These are phyloP conservation scores for Flaveria trinervia DNA, from an alignment of 129 eudicot species.

Conservation along the genomic window DNA sequence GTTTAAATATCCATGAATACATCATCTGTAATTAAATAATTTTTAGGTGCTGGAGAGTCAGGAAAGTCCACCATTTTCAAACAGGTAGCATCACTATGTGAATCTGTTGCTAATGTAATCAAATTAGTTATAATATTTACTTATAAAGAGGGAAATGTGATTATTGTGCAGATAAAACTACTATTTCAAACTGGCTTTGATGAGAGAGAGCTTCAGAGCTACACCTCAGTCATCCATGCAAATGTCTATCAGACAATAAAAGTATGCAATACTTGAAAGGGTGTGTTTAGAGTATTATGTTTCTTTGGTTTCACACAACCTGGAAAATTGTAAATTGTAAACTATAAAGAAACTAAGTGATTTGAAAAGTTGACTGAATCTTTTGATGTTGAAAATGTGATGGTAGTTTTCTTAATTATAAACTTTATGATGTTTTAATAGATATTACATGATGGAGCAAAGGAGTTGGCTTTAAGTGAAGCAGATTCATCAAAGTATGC, in stretches of 20 bases:
- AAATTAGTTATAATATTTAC: background rate
- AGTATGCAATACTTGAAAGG: constrained; percentile 87
- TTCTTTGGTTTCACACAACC: constrained; percentile 31
- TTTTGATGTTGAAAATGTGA: constrained; percentile 19
- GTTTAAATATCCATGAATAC: constrained; percentile 11
- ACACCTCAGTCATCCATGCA: constrained; percentile 88
- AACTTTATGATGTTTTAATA: constrained; percentile 29
- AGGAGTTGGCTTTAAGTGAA: constrained; percentile 80
- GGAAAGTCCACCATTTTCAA: constrained; percentile 98
- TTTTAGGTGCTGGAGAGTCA: constrained; percentile 92
- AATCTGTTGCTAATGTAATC: background rate
- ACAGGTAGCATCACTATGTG: constrained; percentile 52
- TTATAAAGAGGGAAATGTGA: constrained; percentile 1
- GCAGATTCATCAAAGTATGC: constrained; percentile 67
- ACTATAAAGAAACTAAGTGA: constrained; percentile 5
- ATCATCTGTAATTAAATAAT: background rate
- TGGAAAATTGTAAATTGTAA: constrained; percentile 21
- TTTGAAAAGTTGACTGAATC: background rate
- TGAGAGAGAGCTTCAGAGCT: constrained; percentile 84
- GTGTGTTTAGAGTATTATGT: constrained; percentile 69
- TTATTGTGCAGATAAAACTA: constrained; percentile 78
- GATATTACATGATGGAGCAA: constrained; percentile 86
- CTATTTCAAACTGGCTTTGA: constrained; percentile 93
- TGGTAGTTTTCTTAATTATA: constrained; percentile 5
- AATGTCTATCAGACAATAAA: constrained; percentile 97